A percentile compares a stretch with the other conserved stretches of the same genome.
Evolutionary conservation across 179 eudicot genomes (phyloP).

Genomic region (Silene vulgaris): DNA sequence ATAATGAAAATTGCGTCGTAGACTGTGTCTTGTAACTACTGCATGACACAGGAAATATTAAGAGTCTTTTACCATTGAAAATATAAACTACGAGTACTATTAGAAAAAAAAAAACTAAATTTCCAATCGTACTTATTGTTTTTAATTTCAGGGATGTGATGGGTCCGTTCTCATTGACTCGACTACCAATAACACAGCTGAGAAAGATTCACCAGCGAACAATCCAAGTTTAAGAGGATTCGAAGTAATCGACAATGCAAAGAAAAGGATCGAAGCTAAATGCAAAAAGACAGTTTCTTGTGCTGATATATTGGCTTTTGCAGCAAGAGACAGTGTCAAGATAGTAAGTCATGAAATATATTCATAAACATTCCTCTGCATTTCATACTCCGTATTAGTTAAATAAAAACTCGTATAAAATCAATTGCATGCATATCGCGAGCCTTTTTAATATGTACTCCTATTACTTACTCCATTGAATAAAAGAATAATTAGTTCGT

Average conservation of each 20-base stretch:
- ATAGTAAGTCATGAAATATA: conserved; percentile 37
- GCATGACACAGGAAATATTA: no score
- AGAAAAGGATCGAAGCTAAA: conserved; percentile 53
- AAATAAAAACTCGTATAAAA: no score
- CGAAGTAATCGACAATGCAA: conserved; percentile 66
- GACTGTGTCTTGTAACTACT: no score
- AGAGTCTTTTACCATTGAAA: no score
- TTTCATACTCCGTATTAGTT: no score
- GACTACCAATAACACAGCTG: conserved; percentile 53
- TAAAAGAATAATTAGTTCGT: no score
- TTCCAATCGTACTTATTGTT: background rate
- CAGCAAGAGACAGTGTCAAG: conserved; percentile 73
- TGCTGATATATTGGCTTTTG: conserved; percentile 90
- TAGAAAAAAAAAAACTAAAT: background rate
- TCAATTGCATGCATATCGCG: no score
- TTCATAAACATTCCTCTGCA: no score
- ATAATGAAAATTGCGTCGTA: no score
- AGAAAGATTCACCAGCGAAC: conserved; percentile 74
- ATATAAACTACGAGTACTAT: no score
- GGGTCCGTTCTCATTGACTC: conserved; percentile 83
- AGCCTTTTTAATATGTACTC: no score
- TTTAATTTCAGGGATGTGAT: conserved; percentile 64
- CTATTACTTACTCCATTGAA: no score
- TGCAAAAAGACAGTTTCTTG: conserved; percentile 69
- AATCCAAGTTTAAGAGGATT: conserved; percentile 74